phyloP scores from a whole-genome alignment of 2,329 filamentous ascomycete species.

The Neurospora crassa region DNA sequence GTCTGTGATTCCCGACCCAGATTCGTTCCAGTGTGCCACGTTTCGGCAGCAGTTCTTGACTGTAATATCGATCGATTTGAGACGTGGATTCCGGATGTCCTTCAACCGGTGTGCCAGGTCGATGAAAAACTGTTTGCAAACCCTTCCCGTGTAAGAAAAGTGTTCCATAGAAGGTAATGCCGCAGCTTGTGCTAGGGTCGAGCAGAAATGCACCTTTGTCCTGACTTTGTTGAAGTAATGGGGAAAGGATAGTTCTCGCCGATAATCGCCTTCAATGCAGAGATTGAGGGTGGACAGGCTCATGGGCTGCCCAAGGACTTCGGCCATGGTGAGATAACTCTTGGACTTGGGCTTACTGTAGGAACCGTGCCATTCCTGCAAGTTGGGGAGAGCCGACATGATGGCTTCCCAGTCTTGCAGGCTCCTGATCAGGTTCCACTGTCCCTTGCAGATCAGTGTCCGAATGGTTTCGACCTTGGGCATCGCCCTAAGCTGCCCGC shows the following conservation, averaged over 20 bases:
- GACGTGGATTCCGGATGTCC: conserved; percentile 36
- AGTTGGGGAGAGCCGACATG: conserved; percentile 51
- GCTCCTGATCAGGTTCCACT: conserved; percentile 66
- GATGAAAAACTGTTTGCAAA: conserved; percentile 58
- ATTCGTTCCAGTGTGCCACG: conserved; percentile 46
- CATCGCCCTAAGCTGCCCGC: conserved; percentile 14
- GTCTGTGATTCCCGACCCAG: conserved; percentile 61
- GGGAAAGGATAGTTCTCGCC: conserved; percentile 51
- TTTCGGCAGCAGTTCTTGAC: conserved; percentile 66
- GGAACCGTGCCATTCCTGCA: conserved; percentile 53
- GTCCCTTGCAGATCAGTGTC: conserved; percentile 62
- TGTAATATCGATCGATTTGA: conserved; percentile 60
- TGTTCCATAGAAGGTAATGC: conserved; percentile 54
- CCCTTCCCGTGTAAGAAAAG: conserved; percentile 61
- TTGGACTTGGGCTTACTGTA: conserved; percentile 66
- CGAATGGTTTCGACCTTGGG: conserved; percentile 43
- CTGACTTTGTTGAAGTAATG: conserved; percentile 52
- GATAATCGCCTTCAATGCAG: conserved; percentile 63
- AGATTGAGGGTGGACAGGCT: conserved; percentile 55
- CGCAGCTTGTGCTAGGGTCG: conserved; percentile 49
- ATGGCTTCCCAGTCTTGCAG: conserved; percentile 54
- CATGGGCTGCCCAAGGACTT: conserved; percentile 47
- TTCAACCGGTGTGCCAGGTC: conserved; percentile 42
- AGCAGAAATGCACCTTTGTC: conserved; percentile 54
- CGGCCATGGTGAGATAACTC: conserved; percentile 60